phyloP scores from a whole-genome alignment of 495 filamentous ascomycete genomes.

The Xylaria bambusicola region DNA sequence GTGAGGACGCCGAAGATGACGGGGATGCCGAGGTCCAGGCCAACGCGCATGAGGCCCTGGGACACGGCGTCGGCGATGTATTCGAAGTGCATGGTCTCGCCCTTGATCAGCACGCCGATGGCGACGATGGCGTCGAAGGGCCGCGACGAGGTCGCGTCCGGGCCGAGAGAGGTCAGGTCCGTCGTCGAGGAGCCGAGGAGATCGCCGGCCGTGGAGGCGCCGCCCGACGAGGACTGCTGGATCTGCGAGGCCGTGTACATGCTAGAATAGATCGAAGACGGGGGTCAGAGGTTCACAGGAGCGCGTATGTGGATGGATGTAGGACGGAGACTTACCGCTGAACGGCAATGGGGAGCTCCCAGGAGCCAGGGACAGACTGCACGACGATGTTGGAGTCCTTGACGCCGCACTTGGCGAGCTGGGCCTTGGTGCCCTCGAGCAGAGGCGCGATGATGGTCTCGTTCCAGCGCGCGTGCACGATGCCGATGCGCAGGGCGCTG shows the following conservation, averaged over 20 bases:
- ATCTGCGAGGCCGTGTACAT: slow-evolving; percentile 86
- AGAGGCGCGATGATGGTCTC: slow-evolving; percentile 72
- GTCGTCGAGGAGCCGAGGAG: slow-evolving; percentile 68
- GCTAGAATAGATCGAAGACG: slow-evolving; percentile 47
- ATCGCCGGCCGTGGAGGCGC: slow-evolving; percentile 72
- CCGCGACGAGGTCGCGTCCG: slow-evolving; percentile 36
- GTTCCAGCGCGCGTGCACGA: slow-evolving; percentile 97
- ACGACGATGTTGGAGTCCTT: slow-evolving; percentile 82
- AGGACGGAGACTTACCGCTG: slow-evolving; percentile 59
- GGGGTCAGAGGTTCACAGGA: no score
- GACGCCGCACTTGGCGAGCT: slow-evolving; percentile 67
- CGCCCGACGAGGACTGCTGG: slow-evolving; percentile 65
- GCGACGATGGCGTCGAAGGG: slow-evolving; percentile 93
- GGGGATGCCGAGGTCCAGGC: slow-evolving; percentile 82
- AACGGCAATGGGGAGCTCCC: slow-evolving; percentile 87
- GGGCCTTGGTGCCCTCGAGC: slow-evolving; percentile 63
- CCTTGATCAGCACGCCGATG: slow-evolving; percentile 95
- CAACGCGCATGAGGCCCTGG: slow-evolving; percentile 91
- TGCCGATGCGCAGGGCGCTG: slow-evolving; percentile 82
- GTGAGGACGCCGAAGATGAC: slow-evolving; percentile 94
- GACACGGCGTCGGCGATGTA: slow-evolving; percentile 92
- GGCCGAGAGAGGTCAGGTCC: slow-evolving; percentile 53
- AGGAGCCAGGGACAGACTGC: slow-evolving; percentile 89
- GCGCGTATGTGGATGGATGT: neutral
- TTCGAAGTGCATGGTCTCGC: slow-evolving; percentile 98